Percentiles rank a stretch among this genome's conserved stretches.
phyloP scores from a whole-genome alignment of 371 early-diverging fungal species.

The Apophysomyces trapeziformis region DNA sequence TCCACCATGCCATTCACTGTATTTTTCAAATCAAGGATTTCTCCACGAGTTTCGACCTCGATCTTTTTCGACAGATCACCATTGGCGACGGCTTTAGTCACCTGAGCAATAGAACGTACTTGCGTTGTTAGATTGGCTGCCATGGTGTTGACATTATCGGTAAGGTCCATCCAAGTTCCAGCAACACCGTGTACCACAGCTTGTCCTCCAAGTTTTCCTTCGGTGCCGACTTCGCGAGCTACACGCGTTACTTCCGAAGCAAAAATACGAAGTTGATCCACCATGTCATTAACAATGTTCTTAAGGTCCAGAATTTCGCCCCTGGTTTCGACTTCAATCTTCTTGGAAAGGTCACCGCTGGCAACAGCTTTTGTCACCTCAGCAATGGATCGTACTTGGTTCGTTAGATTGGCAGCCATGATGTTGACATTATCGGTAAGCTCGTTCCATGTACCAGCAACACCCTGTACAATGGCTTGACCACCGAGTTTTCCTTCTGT shows the following conservation, averaged over 20 bases:
- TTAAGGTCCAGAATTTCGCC: constrained; percentile 34
- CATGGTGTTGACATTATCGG: constrained; percentile 45
- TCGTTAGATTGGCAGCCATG: constrained; percentile 41
- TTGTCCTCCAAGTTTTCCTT: constrained; percentile 34
- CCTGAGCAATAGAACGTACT: constrained; percentile 47
- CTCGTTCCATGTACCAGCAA: constrained; percentile 57
- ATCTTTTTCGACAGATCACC: constrained; percentile 48
- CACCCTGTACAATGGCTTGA: constrained; percentile 45
- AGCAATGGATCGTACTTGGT: constrained; percentile 50
- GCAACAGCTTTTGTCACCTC: constrained; percentile 45
- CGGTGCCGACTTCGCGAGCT: constrained; percentile 42
- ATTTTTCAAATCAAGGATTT: constrained; percentile 47
- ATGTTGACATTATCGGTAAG: constrained; percentile 54
- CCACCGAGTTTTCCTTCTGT: constrained; percentile 49
- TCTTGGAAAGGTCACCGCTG: constrained; percentile 15
- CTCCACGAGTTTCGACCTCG: constrained; percentile 37
- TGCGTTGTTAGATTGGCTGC: constrained; percentile 46
- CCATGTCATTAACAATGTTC: constrained; percentile 24
- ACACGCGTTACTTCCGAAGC: constrained; percentile 35
- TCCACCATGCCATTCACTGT: constrained; percentile 52
- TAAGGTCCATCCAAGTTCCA: constrained; percentile 49
- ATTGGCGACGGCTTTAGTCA: constrained; percentile 40
- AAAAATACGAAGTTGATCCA: constrained; percentile 24
- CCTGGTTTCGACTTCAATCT: constrained; percentile 9
- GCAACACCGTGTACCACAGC: constrained; percentile 36